Evolutionary conservation across 805 yeast genomes (phyloP), one percentile per base, ranked within the genome.

Genomic region (Starmerella asiatica): DNA sequence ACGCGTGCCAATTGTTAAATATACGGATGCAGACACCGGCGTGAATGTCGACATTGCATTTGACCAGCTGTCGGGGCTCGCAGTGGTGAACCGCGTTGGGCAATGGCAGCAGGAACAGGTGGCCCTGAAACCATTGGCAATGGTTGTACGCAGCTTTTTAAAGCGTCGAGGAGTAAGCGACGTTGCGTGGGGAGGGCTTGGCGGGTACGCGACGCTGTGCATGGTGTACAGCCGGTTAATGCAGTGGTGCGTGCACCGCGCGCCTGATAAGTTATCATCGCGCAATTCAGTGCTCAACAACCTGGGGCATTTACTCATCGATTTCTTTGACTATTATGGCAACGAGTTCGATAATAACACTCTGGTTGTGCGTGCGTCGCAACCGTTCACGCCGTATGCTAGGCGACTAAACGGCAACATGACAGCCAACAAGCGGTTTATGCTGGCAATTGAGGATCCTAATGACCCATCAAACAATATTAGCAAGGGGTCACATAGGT

Each of bases 191-290:
- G 98, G 98, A 37, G 97, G 97, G 0, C 62, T 88, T 5, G 97
- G 98, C 31, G 97, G 97, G 0, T 88, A 79, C 56, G 75, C 95
- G 6, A 81, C 83, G n/a, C 83, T 86, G 32, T 85, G 95, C 52
- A 54, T 91, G 55, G 84, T 80, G 15, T 97, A 88, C 94, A 94
- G 14, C 67, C 85, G 48, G 55, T 84, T 11, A 56, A 76, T 2
- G 73, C 93, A 0, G 68, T 72, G 5, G 73, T 74, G 34, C 78
- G 85, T 40, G 67, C 34, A 32, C 27, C 24, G 8, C 15, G 20
- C 11, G 71, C 36, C 30, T 17, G 23, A 28, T 26, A 32, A 26
- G 28, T 6, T 15, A n/a, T 28, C 11, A 16, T 11, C 28, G n/a
- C 5, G 16, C n/a, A 38, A 38, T n/a, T 30, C 21, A 17, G 28